phyloP scores from a whole-genome alignment of 1,139 yeast genomes.

The Scheffersomyces stambukii region DNA sequence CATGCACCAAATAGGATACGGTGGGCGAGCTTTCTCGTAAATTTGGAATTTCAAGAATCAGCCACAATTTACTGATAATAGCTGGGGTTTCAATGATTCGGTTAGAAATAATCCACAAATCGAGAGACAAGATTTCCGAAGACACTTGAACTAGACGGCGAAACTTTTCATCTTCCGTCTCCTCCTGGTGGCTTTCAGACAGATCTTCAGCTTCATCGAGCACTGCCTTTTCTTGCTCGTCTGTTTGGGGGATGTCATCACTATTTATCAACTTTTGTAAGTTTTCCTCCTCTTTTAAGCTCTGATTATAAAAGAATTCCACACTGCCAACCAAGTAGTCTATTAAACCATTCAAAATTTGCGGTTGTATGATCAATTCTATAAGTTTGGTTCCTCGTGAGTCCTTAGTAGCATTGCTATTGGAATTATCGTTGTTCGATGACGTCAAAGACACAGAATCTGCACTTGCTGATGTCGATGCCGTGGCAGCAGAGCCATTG shows the following conservation, averaged over 20 bases:
- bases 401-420: conserved; percentile 24
- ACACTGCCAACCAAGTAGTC: conserved; percentile 36
- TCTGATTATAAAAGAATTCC: conserved; percentile 31
- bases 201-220: conserved; percentile 8
- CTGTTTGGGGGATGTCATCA: conserved; percentile 7
- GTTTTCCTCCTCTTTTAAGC: conserved; percentile 18
- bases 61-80: conserved; percentile 42
- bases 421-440: conserved; percentile 27
- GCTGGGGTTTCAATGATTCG: conserved; percentile 42
- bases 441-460: conserved; percentile 39
- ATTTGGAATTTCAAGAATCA: conserved; percentile 33
- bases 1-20: conserved; percentile 38
- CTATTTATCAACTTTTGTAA: conserved; percentile 22
- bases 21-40: conserved; percentile 38
- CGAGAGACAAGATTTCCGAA: conserved; percentile 40
- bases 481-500: conserved; percentile 16
- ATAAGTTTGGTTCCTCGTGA: conserved; percentile 38
- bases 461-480: conserved; percentile 4
- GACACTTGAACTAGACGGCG: conserved; percentile 40
- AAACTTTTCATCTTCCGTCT: conserved; percentile 31
- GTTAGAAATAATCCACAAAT: conserved; percentile 43
- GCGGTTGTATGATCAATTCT: conserved; percentile 44
- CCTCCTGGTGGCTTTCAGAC: conserved; percentile 19
- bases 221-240: conserved; percentile 12
- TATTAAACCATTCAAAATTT: conserved; percentile 37